These are phyloP conservation scores for Zygosaccharomyces pseudobailii DNA, from an alignment of 1,139 yeast species.

Conservation along the genomic window DNA sequence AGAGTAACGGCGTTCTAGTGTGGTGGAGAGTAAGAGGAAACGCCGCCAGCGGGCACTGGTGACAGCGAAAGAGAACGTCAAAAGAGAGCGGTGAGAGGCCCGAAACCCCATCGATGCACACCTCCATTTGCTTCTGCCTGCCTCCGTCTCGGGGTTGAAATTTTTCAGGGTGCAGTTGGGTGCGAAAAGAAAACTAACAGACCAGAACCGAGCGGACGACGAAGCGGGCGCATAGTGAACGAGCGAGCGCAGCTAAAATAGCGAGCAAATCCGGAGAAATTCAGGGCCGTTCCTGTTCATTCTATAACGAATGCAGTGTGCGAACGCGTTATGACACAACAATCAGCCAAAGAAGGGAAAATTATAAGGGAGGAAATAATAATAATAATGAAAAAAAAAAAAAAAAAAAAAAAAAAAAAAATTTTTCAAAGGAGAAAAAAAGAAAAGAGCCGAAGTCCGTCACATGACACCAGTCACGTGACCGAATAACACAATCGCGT, in stretches of 20 bases:
- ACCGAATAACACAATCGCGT: too few species aligned
- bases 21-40: neutral
- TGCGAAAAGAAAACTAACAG: neutral
- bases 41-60: neutral
- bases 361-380: too few species aligned
- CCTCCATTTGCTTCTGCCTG: slow-evolving; percentile 1
- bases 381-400: too few species aligned
- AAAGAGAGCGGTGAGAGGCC: neutral
- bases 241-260: neutral
- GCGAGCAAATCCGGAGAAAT: neutral
- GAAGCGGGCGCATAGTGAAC: neutral
- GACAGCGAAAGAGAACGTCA: neutral
- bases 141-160: slow-evolving; percentile 6
- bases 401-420: too few species aligned
- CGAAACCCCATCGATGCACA: neutral
- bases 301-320: neutral
- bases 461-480: too few species aligned
- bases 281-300: too few species aligned
- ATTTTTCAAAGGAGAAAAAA: too few species aligned
- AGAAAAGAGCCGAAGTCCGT: neutral
- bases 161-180: slow-evolving; percentile 18
- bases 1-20: neutral
- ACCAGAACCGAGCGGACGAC: neutral
- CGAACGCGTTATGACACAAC: neutral
- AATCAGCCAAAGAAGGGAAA: neutral